Evolutionary conservation across 176 grass and related monocot genomes (phyloP), one percentile per base, ranked within the genome.

Genomic region (Dendrocalamus sinicus): DNA sequence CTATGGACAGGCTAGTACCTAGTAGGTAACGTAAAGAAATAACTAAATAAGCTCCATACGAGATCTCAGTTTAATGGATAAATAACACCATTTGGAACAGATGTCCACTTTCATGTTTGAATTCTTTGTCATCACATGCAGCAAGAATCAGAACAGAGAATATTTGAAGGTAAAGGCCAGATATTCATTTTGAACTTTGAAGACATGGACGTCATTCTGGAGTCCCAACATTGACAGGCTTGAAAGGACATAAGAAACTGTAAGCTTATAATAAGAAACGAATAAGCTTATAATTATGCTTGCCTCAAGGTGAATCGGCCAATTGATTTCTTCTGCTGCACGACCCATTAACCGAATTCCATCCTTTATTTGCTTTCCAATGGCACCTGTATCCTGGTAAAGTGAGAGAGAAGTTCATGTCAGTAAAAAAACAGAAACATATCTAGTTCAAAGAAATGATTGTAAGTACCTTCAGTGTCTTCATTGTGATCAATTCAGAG

Each of bases 351-450:
- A 91, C 41, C 93, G 92, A 83, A 98, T 94, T 59, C 96, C 96
- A 83, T 98, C 96, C 75, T 98, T 88, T 89, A 98, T 95, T 89
- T 98, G 89, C 81, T 98, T 98, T 30, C 96, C 93, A 73, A 98
- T 95, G 44, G 93, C 96, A 80, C 81, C 71, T 80, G 96, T 90
- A 65, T 94, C 93, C 93, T 95, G 82, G 23, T 39, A 87, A 81
- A 26, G 80, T 72, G 32, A 9, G 85, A n/a, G n/a, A 50, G 22
- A 22, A 74, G 50, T 81, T 70, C 10, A 44, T 78, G 67, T 63
- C 12, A 57, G 60, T 65, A 55, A 76, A 89, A n/a, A n/a, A 81
- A n/a, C 40, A 84, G 8, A 60, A 89, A 8, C 35, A 52, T 57
- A 78, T 47, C 22, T 67, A 46, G 20, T 35, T 57, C 1, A 72